These are phyloP conservation scores for Rhodotorula sp. DNA, from an alignment of 1,284 basidiomycete genomes.

Conservation along the genomic window DNA sequence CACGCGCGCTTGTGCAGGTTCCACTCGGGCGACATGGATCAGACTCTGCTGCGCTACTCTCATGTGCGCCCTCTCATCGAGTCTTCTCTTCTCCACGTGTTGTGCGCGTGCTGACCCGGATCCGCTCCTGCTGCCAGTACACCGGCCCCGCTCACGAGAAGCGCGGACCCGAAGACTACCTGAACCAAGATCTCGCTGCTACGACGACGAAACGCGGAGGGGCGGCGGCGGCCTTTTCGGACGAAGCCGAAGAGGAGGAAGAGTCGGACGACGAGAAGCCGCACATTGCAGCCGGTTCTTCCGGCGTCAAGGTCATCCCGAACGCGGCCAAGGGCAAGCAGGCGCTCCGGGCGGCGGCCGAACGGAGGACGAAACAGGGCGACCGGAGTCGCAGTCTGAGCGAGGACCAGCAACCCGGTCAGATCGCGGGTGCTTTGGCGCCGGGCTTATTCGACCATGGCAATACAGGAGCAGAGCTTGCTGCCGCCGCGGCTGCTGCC, in stretches of 20 bases:
- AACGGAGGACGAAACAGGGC: slow-evolving; percentile 8
- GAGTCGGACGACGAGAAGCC: slow-evolving; percentile 51
- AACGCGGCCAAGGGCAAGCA: slow-evolving; percentile 23
- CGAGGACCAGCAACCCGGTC: slow-evolving; percentile 8
- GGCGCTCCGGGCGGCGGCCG: slow-evolving; percentile 18
- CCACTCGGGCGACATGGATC: slow-evolving; percentile 57
- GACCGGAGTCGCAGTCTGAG: background rate
- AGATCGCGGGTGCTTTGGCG: background rate
- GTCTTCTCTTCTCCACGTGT: slow-evolving; percentile 13
- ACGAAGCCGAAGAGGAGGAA: slow-evolving; percentile 47
- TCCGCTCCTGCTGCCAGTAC: slow-evolving; percentile 49
- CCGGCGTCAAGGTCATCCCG: slow-evolving; percentile 11
- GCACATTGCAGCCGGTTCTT: slow-evolving; percentile 12
- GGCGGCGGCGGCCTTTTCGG: slow-evolving; percentile 20
- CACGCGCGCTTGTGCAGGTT: slow-evolving; percentile 47
- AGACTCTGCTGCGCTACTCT: slow-evolving; percentile 56
- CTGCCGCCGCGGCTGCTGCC: too few species aligned
- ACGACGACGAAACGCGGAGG: slow-evolving; percentile 19
- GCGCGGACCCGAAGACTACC: slow-evolving; percentile 35
- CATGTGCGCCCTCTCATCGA: slow-evolving; percentile 50
- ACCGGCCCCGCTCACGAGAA: slow-evolving; percentile 49
- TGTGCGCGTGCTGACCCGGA: background rate
- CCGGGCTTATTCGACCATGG: background rate
- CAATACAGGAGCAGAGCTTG: background rate
- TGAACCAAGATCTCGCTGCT: slow-evolving; percentile 19